Percentiles rank a stretch among this genome's conserved stretches.
These are phyloP conservation scores for Posidonia australis DNA, from an alignment of 106 monocot genomes.

Conservation along the genomic window DNA sequence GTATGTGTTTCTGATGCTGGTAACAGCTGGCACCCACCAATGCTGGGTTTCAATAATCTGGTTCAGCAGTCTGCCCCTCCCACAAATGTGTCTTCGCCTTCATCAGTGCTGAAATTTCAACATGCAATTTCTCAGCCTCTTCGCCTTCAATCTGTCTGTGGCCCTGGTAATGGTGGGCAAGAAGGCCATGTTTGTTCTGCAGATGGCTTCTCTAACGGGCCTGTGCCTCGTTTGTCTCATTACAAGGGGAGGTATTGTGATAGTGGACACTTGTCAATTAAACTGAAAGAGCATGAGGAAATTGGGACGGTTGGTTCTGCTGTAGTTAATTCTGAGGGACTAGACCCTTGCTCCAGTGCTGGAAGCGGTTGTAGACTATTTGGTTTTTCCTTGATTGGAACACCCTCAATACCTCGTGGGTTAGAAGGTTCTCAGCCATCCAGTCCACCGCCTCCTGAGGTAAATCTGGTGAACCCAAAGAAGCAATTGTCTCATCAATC, in stretches of 20 bases:
- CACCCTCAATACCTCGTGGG: background rate
- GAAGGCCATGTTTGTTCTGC: background rate
- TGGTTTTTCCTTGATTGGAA: conserved; percentile 1
- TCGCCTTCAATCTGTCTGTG: background rate
- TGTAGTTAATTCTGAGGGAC: background rate
- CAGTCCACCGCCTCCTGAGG: background rate
- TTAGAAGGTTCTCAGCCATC: background rate
- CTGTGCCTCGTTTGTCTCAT: background rate
- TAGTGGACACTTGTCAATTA: background rate
- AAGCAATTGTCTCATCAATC: background rate
- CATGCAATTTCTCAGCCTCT: conserved; percentile 6
- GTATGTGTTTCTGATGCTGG: background rate
- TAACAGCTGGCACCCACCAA: background rate
- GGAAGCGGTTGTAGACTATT: conserved; percentile 15
- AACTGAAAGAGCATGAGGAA: background rate
- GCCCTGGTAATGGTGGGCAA: background rate
- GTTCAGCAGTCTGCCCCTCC: background rate
- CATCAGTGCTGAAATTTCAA: conserved; percentile 13
- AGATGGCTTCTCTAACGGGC: background rate
- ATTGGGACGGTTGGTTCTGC: background rate
- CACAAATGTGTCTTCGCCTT: conserved; percentile 12
- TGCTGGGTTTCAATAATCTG: background rate
- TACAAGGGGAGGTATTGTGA: background rate
- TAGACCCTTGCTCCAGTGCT: background rate
- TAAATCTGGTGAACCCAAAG: background rate